phyloP scores from a whole-genome alignment of 495 filamentous ascomycete species.

The Letharia lupina region DNA sequence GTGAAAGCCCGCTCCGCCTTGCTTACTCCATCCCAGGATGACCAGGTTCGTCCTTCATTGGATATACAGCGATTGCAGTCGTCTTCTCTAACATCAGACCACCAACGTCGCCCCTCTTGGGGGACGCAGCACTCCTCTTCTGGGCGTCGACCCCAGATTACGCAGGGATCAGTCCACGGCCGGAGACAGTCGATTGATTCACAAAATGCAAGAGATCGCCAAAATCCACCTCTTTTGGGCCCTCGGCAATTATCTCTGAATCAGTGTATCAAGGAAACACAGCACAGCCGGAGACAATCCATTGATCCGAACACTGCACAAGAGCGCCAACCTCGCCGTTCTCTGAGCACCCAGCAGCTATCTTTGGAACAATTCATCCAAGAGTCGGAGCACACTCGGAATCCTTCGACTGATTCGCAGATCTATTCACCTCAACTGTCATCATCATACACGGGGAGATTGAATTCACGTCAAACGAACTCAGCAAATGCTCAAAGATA shows the following conservation, averaged over 20 bases:
- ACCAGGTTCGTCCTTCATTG: neutral
- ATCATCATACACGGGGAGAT: neutral
- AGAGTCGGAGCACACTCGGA: neutral
- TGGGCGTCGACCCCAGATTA: neutral
- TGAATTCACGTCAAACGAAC: neutral
- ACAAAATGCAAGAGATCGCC: neutral
- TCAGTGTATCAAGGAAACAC: neutral
- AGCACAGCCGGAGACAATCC: neutral
- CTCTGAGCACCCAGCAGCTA: neutral
- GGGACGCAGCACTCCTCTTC: neutral
- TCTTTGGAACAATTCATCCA: neutral
- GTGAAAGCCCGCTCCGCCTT: neutral
- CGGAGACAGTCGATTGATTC: neutral
- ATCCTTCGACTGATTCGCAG: slow-evolving; percentile 5
- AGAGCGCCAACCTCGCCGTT: neutral
- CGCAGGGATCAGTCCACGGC: neutral
- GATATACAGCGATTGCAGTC: neutral
- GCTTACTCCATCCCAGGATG: neutral
- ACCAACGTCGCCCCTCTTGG: neutral
- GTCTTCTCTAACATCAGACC: neutral
- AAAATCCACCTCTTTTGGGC: neutral
- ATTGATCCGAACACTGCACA: neutral
- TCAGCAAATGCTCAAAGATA: slow-evolving; percentile 6
- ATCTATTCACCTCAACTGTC: slow-evolving; percentile 1
- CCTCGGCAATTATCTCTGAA: neutral